phyloP scores from a whole-genome alignment of 306 rosid species.

The Purshia tridentata region DNA sequence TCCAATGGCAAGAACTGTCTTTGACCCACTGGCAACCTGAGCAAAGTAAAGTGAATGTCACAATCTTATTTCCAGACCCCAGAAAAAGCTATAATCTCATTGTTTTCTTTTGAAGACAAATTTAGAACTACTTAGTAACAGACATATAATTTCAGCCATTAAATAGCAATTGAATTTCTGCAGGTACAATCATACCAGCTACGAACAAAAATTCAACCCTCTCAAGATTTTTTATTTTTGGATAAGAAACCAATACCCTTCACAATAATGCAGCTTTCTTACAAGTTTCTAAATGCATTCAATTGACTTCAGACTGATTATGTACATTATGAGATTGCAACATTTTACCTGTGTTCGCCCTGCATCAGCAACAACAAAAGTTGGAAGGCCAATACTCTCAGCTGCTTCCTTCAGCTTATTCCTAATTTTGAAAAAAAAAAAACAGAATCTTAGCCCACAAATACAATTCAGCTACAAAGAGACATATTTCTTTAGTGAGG shows the following conservation, averaged over 20 bases:
- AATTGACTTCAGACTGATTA: neutral
- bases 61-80: neutral
- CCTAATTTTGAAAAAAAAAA: slow-evolving; percentile 40
- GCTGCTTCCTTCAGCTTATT: slow-evolving; percentile 81
- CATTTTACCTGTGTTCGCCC: slow-evolving; percentile 86
- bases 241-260: neutral
- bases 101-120: neutral
- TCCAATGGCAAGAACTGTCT: slow-evolving; percentile 92
- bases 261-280: neutral
- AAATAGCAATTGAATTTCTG: neutral
- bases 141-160: too few relatives aligned
- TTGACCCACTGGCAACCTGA: slow-evolving; percentile 82
- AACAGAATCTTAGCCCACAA: slow-evolving; percentile 13
- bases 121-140: neutral
- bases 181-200: neutral
- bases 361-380: slow-evolving; percentile 89
- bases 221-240: neutral
- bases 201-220: neutral
- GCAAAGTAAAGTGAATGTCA: slow-evolving; percentile 12
- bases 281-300: neutral
- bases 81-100: neutral
- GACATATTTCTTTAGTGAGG: neutral
- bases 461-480: slow-evolving; percentile 8
- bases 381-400: slow-evolving; percentile 77
- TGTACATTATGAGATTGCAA: slow-evolving; percentile 8